Percentiles rank a stretch among this genome's conserved stretches.
Evolutionary conservation across 768 basidiomycete genomes (phyloP).

Genomic region (Boletus insuetus): DNA sequence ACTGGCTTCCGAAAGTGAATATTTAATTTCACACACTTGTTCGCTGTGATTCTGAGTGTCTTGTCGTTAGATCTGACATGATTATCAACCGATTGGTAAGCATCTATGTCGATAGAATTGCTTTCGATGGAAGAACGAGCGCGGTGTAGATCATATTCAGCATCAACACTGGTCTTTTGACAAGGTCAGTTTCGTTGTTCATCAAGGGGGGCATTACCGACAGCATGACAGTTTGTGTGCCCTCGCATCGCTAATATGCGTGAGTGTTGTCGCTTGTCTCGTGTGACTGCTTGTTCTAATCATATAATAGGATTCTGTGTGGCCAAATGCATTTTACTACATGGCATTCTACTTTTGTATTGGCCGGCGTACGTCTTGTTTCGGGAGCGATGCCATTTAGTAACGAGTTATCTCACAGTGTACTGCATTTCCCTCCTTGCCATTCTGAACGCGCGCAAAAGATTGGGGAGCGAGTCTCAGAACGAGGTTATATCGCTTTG

Average conservation of each 20-base stretch:
- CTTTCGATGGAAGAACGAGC: background rate
- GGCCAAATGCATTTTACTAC: slow-evolving; percentile 50
- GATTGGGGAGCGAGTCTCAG: slow-evolving; percentile 32
- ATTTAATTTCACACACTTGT: background rate
- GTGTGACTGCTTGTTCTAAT: background rate
- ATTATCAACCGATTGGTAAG: slow-evolving; percentile 46
- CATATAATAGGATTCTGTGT: slow-evolving; percentile 41
- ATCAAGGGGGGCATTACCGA: slow-evolving; percentile 3
- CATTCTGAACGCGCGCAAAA: slow-evolving; percentile 53
- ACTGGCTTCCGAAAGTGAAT: slow-evolving; percentile 48
- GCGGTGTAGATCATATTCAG: slow-evolving; percentile 49
- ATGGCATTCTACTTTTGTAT: slow-evolving; percentile 59
- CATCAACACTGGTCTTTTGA: slow-evolving; percentile 40
- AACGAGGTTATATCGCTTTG: slow-evolving; percentile 13
- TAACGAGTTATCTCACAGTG: slow-evolving; percentile 33
- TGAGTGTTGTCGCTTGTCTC: slow-evolving; percentile 11
- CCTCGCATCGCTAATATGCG: slow-evolving; percentile 51
- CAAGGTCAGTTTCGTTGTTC: slow-evolving; percentile 25
- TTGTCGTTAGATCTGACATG: slow-evolving; percentile 38
- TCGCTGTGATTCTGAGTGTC: background rate
- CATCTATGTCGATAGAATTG: background rate
- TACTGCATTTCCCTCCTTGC: slow-evolving; percentile 62
- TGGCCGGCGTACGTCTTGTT: slow-evolving; percentile 46
- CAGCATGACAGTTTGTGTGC: slow-evolving; percentile 42
- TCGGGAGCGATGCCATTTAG: background rate